Conservation (phyloP, 345 rosid species). For the Euphorbia lathyris region DNA sequence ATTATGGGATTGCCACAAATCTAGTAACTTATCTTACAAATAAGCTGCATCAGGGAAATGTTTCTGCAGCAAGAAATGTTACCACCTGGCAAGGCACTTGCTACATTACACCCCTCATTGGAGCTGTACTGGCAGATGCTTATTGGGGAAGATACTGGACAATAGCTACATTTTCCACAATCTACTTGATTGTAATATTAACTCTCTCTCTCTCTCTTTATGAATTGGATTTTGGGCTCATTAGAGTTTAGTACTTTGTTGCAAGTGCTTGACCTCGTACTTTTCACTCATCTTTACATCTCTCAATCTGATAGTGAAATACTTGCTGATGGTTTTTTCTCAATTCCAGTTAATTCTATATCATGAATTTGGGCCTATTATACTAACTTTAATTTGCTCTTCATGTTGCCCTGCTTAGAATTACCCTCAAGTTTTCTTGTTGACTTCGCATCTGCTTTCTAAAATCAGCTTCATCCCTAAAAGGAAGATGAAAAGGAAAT, state of each 20-base stretch:
- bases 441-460: background rate
- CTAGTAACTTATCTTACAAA: constrained; percentile 81
- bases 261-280: background rate
- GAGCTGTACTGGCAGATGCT: constrained; percentile 89
- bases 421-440: background rate
- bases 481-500: background rate
- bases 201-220: background rate
- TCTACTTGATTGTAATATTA: constrained; percentile 62
- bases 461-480: background rate
- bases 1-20: constrained; percentile 85
- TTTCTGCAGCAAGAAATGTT: constrained; percentile 82
- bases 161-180: constrained; percentile 75
- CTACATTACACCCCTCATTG: constrained; percentile 88
- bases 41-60: constrained; percentile 83
- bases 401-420: background rate
- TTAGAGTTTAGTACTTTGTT: background rate
- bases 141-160: constrained; percentile 99
- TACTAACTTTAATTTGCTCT: background rate
- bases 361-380: background rate
- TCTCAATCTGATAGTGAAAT: background rate
- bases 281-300: background rate
- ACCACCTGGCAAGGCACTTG: constrained; percentile 91
- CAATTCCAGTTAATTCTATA: background rate
- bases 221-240: background rate
- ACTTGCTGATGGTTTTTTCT: background rate